Base-by-base conservation (phyloP, 345 rosid genomes). In the Gossypium ekmanianum region DNA sequence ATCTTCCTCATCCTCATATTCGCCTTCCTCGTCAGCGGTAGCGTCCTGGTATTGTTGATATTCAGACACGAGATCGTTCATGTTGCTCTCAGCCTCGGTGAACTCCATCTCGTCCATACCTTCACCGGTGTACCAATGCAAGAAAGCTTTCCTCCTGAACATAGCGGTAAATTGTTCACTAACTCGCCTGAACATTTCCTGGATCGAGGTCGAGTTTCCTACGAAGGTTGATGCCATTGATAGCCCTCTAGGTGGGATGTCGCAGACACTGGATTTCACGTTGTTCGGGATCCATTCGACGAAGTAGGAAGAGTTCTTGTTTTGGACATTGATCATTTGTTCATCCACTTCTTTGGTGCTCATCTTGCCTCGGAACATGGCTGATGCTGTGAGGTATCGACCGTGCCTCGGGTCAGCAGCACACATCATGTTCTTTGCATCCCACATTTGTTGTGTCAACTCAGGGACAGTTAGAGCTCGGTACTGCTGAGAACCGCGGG, bases 21-120 rank as follows among this genome's bases (percentile, higher is more conserved):
- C 77, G 22, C 34, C 34, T 50, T 78, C 81, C 61, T 75, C 81
- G 3, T 61, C 67, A 11, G 81, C 78, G 26, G 78, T 80, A 11
- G 82, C 82, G 17, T 79, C 82, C 74, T 79, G 82, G 61, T 79
- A 79, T 48, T 79, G 82, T 72, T 79, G 82, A 45, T 79, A 79
- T 71, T 79, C 82, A 2, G 82, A 71, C 43, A 79, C 82, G n/a
- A 79, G 78, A 51, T 79, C 82, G 24, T 79, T 79, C 82, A 75
- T 74, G 55, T 75, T 79, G 66, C 78, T 80, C 76, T 66, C 77
- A 3, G 77, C 77, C 48, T 64, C 68, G 2, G 68, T 64, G 48
- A 64, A 64, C 50, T 64, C 68, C 68, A 64, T 64, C 13, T 64
- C 68, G 24, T 64, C 68, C 68, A 64, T 64, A 3, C 68, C 68